Conservation (phyloP, 2,329 filamentous ascomycete species). For the Ophiocordyceps australis region DNA sequence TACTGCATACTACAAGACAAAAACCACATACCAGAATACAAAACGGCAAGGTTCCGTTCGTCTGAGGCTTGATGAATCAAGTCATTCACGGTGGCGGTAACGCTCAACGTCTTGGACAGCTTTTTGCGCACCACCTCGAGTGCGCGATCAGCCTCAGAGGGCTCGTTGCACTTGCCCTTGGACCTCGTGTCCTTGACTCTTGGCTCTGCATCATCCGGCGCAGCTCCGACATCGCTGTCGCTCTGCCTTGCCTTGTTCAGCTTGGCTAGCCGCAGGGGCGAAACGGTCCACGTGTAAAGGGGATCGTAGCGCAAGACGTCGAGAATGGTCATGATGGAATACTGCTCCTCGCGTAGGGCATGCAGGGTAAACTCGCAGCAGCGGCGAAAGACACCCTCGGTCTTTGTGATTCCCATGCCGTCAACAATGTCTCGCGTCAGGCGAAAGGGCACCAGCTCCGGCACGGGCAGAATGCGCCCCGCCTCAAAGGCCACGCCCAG, state of each 20-base stretch:
- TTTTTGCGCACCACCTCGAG: constrained; percentile 93
- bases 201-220: constrained; percentile 19
- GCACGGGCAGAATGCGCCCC: constrained; percentile 83
- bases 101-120: constrained; percentile 80
- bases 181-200: constrained; percentile 16
- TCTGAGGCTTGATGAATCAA: constrained; percentile 92
- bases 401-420: constrained; percentile 88
- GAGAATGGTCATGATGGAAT: constrained; percentile 96
- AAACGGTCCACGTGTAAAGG: constrained; percentile 87
- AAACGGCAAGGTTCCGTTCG: constrained; percentile 74
- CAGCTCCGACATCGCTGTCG: constrained; percentile 18
- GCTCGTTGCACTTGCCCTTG: constrained; percentile 29
- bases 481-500: constrained; percentile 94
- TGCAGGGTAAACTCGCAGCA: constrained; percentile 97
- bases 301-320: constrained; percentile 98
- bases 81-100: constrained; percentile 90
- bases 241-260: constrained; percentile 42
- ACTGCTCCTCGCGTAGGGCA: constrained; percentile 82
- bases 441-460: constrained; percentile 89
- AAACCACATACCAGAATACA: constrained; percentile 63
- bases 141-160: constrained; percentile 71
- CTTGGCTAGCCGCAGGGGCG: constrained; percentile 45
- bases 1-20: too few relatives aligned
- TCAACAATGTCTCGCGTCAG: constrained; percentile 90
- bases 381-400: constrained; percentile 90